Evolutionary conservation across 352 stramenopile species (phyloP).

Genomic region (Globisporangium nunn): DNA sequence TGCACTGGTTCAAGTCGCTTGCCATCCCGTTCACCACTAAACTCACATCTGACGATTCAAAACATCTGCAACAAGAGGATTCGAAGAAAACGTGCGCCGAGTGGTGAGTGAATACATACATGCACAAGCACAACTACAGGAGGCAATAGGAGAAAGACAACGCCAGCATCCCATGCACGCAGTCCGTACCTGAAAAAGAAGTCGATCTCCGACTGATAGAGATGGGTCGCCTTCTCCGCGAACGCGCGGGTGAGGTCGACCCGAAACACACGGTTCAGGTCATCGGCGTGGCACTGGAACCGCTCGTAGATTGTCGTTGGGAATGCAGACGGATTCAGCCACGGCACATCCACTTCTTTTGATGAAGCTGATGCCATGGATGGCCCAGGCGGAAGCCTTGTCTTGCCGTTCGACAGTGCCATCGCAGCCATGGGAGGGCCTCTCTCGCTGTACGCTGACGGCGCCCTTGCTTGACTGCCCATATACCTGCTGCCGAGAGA

Average conservation of each 20-base stretch:
- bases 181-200: constrained; percentile 38
- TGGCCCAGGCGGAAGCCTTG: not conserved
- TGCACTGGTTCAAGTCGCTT: constrained; percentile 74
- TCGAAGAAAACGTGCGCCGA: not conserved
- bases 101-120: not conserved
- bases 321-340: constrained; percentile 44
- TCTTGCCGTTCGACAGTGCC: constrained; percentile 2
- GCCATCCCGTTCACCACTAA: constrained; percentile 76
- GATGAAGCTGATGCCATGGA: not conserved
- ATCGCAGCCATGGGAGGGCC: not conserved
- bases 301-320: constrained; percentile 41
- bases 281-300: constrained; percentile 46
- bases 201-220: constrained; percentile 60
- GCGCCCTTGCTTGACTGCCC: not conserved
- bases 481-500: not conserved
- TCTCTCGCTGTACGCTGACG: not conserved
- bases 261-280: constrained; percentile 54
- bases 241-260: constrained; percentile 60
- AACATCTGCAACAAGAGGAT: constrained; percentile 24
- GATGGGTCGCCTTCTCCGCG: constrained; percentile 28
- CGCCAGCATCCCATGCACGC: too few species aligned
- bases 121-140: not conserved
- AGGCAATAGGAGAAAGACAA: not conserved
- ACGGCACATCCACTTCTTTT: constrained; percentile 38
- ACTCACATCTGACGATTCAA: constrained; percentile 72